Base-by-base conservation (phyloP, 2,329 filamentous ascomycete species). In the Microcyclospora tardicrescens region DNA sequence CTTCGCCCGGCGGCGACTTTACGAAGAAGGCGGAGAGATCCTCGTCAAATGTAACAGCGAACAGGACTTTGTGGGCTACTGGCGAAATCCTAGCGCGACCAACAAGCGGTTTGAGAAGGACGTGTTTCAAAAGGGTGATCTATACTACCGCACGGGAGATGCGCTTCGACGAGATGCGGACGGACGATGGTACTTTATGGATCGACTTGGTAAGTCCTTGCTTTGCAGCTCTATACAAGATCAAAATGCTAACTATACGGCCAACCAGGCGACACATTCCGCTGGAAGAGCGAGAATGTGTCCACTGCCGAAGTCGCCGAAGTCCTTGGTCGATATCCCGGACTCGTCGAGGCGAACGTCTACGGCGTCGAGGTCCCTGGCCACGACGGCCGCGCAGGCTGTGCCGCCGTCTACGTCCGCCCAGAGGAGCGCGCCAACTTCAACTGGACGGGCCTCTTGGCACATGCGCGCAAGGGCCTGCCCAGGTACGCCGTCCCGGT, bases 401-500 rank as follows among this genome's bases (percentile, higher is more conserved):
- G 75, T 57, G 69, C 75, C 2, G 72, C 73, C 1, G 58, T 81
- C 28, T 73, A 66, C 46, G 67, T 84, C 34, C 68, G 69, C 4
- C 65, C 71, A 1, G 61, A 60, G 1, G 57, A 63, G 1, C 62
- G 62, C 24, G 53, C 59, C 0, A 57, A 44, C 0, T 81, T 82
- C 44, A 69, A 80, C 55, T 82, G 75, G 53, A 60, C 65, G 9
- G 73, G 62, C 0, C 62, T 86, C 9, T 60, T 82, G 35, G 67
- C 65, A 43, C 71, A 79, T 51, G 67, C 69, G 2, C 68, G 72
- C 6, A 65, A 67, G 11, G 67, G 73, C 36, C 63, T 87, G 15
- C 82, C 83, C 0, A 71, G 69, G 44, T 87, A 86, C 51, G 83
- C 82, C 0, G 79, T 87, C 1, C 83, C 83, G 0, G 61, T 85